phyloP scores from a whole-genome alignment of 805 yeast genomes.

The Saturnispora sanitii region DNA sequence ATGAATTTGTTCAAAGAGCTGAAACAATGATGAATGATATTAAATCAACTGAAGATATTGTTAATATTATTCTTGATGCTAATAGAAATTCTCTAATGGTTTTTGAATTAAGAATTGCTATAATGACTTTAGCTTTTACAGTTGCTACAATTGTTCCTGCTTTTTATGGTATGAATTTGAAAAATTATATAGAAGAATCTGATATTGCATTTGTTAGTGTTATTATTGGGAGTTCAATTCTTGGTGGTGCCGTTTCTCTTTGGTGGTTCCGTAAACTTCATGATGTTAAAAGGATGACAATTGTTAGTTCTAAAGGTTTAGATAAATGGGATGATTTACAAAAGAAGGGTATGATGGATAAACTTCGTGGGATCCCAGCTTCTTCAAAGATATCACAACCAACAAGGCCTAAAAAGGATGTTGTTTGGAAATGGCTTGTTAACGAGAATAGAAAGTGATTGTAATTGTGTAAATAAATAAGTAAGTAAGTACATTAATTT shows the following conservation, averaged over 20 bases:
- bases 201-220: conserved; percentile 53
- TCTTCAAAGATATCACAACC: not conserved
- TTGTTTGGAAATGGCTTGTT: conserved; percentile 48
- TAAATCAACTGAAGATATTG: conserved; percentile 85
- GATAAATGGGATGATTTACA: conserved; percentile 21
- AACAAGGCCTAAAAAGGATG: conserved; percentile 24
- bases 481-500: too few relatives aligned
- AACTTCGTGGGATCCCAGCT: conserved; percentile 9
- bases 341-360: conserved; percentile 11
- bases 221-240: conserved; percentile 41
- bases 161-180: conserved; percentile 80
- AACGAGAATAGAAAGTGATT: conserved; percentile 28
- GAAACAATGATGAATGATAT: conserved; percentile 77
- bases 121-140: conserved; percentile 76
- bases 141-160: conserved; percentile 82
- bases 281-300: conserved; percentile 56
- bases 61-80: conserved; percentile 83
- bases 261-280: conserved; percentile 47
- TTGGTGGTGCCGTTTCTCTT: conserved; percentile 46
- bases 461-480: too few relatives aligned
- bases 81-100: conserved; percentile 86
- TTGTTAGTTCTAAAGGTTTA: conserved; percentile 34
- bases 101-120: conserved; percentile 70
- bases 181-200: conserved; percentile 67
- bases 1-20: conserved; percentile 86